Evolutionary conservation across 495 filamentous ascomycete genomes (phyloP).

Genomic region (Xanthoparmelia taractica): DNA sequence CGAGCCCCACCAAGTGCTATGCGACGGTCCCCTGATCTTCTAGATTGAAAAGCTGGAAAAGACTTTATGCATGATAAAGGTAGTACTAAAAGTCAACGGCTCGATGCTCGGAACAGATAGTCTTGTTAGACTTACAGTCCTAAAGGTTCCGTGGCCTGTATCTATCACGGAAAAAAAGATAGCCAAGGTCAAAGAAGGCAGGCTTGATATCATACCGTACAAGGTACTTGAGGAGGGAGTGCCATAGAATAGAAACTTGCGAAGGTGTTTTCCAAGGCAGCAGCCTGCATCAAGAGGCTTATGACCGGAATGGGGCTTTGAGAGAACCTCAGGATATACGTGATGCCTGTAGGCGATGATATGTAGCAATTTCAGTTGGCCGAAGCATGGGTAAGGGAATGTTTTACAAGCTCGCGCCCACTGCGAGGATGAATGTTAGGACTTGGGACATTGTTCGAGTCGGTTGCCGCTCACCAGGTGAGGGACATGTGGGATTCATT

Average conservation of each 20-base stretch:
- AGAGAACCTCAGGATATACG: not conserved
- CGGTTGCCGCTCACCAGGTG: not conserved
- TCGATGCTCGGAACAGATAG: not conserved
- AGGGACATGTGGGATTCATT: not conserved
- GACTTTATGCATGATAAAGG: constrained; percentile 46
- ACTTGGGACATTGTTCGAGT: no score
- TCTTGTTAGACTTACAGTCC: constrained; percentile 38
- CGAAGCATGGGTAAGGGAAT: not conserved
- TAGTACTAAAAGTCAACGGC: constrained; percentile 37
- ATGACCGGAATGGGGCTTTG: not conserved
- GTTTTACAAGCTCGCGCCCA: not conserved
- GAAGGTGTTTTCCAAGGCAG: not conserved
- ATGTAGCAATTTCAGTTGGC: not conserved
- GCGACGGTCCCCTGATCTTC: constrained; percentile 43
- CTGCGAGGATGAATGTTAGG: no score
- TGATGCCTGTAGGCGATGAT: not conserved
- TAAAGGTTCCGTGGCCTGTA: constrained; percentile 40
- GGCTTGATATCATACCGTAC: constrained; percentile 35
- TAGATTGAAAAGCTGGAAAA: constrained; percentile 55
- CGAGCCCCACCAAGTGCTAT: constrained; percentile 38
- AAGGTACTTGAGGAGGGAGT: constrained; percentile 28
- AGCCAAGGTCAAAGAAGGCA: constrained; percentile 41
- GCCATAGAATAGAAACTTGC: constrained; percentile 23
- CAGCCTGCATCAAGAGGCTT: not conserved
- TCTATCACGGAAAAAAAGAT: constrained; percentile 43